phyloP scores from a whole-genome alignment of 1,284 basidiomycete species.

The Trichosporon faecale region DNA sequence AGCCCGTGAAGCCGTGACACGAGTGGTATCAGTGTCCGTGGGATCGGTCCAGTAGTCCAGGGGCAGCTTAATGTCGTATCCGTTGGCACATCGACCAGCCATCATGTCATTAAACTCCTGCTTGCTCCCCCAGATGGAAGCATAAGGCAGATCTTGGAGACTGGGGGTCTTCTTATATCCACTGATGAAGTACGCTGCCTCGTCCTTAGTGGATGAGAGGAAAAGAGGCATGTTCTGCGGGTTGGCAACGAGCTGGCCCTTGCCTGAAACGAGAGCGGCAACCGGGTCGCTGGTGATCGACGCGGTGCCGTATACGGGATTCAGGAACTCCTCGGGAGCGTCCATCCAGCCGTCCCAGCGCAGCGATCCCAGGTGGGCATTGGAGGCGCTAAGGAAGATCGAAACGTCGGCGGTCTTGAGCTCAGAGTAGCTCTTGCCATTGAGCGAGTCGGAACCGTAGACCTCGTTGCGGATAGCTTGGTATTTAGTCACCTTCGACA shows the following conservation, averaged over 20 bases:
- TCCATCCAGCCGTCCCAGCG: slow-evolving; percentile 44
- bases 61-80: neutral
- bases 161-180: slow-evolving; percentile 46
- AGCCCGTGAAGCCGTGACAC: slow-evolving; percentile 34
- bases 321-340: slow-evolving; percentile 31
- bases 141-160: neutral
- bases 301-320: slow-evolving; percentile 34
- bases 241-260: slow-evolving; percentile 59
- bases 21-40: neutral
- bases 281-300: slow-evolving; percentile 55
- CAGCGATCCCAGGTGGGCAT: neutral
- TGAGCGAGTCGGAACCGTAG: slow-evolving; percentile 55
- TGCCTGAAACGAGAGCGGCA: slow-evolving; percentile 61
- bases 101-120: too few relatives aligned
- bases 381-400: slow-evolving; percentile 56
- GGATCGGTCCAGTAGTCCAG: neutral
- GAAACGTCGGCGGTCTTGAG: slow-evolving; percentile 57
- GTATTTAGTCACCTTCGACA: slow-evolving; percentile 61
- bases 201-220: slow-evolving; percentile 66
- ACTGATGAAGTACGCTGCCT: slow-evolving; percentile 64
- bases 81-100: neutral
- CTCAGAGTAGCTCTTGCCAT: slow-evolving; percentile 51
- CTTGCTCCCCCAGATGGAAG: too few relatives aligned
- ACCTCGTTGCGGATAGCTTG: slow-evolving; percentile 59
- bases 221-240: slow-evolving; percentile 62